Conservation (phyloP, 148 eudicot species). For the Pharnaceum exiguum region DNA sequence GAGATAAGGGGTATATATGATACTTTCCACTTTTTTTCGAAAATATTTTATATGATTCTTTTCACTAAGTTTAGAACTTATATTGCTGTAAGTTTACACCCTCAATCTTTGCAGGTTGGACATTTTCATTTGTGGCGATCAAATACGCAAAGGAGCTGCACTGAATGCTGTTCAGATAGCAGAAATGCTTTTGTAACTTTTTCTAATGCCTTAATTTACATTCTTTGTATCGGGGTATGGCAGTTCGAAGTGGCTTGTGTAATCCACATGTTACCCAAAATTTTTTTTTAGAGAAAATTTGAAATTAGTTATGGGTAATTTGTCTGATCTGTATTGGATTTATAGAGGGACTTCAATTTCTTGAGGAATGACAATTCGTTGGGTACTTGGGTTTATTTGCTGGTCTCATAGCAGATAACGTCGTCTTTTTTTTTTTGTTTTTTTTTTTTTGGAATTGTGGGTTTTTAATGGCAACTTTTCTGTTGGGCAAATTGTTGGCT, state of each 20-base stretch:
- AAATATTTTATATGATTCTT: no score
- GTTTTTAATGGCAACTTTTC: no score
- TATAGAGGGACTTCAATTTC: neutral
- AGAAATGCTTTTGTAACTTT: constrained; percentile 69
- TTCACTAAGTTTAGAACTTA: neutral
- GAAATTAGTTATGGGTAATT: constrained; percentile 1
- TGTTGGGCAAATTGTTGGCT: no score
- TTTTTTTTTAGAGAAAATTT: constrained; percentile 5
- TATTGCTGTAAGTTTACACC: neutral
- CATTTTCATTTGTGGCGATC: constrained; percentile 95
- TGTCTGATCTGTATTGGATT: constrained; percentile 9
- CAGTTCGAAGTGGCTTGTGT: neutral
- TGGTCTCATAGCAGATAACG: no score
- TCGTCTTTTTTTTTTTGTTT: no score
- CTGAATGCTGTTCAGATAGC: constrained; percentile 96
- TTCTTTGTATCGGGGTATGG: constrained; percentile 2
- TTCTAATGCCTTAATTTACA: constrained; percentile 8
- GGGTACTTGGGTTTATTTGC: no score
- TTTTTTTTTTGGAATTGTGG: no score
- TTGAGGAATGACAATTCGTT: constrained; percentile 1
- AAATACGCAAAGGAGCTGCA: constrained; percentile 96
- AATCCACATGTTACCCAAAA: neutral
- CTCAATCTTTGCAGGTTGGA: constrained; percentile 55
- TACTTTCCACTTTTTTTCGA: neutral
- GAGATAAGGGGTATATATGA: constrained; percentile 57